Base-by-base conservation (phyloP, 2,329 filamentous ascomycete genomes). In the Alternaria ventricosa region DNA sequence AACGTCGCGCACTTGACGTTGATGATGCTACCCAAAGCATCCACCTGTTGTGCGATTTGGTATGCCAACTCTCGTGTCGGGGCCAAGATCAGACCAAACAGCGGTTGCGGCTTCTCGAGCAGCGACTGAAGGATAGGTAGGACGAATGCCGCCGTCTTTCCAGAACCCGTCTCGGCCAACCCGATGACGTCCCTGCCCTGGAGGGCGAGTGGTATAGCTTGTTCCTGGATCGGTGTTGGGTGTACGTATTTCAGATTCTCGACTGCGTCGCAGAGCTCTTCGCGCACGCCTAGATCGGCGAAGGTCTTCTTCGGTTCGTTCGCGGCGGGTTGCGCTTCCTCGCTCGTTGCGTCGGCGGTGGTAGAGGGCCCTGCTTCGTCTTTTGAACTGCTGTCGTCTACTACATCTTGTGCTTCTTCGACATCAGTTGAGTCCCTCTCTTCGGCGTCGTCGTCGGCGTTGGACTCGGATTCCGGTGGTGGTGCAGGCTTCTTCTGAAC, bases 81-180 rank as follows among this genome's bases (percentile, higher is more conserved):
- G 0, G 96, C 94, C 20, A 99, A 86, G 22, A 98, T 89, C 51
- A 98, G 89, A n/a, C 91, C 92, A 75, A 96, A 97, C 50, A 97
- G 84, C 3, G 93, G 86, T 71, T 94, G 92, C 0, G 94, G 94
- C 72, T 94, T 93, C 60, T 96, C 92, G 82, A 98, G 91, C 2
- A 99, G 87, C 3, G 92, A 79, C 81, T 97, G 94, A 3, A 99
- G 87, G 43, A 99, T 96, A 1, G 96, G 96, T 3, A 99, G 84
- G 0, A 93, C 94, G 78, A 98, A 99, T 0, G 96, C 94, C 7
- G 94, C 95, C 0, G 96, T 98, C 84, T 98, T 99, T 81, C 96
- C 96, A 76, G 90, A 94, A 71, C 96, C 96, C 0, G 96, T 99
- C 82, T 99, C 95, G 30, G 96, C 96, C 55, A 98, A 86, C 45